Conservation (phyloP, 2,329 filamentous ascomycete genomes). For the Pestalotiopsis sp. region DNA sequence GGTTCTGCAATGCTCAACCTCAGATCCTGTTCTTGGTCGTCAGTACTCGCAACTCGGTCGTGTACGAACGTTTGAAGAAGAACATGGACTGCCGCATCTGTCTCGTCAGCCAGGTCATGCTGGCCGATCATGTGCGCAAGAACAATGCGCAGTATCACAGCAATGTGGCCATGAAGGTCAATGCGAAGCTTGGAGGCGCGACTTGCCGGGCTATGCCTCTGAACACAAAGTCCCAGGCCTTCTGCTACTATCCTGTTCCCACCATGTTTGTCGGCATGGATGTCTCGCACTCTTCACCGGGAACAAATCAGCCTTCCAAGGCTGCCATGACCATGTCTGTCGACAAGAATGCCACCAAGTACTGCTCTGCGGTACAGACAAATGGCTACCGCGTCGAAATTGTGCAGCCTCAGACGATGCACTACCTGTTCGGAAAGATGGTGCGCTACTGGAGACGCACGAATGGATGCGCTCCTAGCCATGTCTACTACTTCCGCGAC, state of each 20-base stretch:
- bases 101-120: constrained; percentile 83
- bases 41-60: constrained; percentile 67
- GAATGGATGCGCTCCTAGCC: constrained; percentile 61
- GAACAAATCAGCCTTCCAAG: constrained; percentile 70
- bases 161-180: constrained; percentile 96
- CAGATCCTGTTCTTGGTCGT: constrained; percentile 83
- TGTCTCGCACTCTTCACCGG: constrained; percentile 81
- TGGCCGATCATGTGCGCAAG: constrained; percentile 68
- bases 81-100: constrained; percentile 83
- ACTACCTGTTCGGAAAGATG: constrained; percentile 66
- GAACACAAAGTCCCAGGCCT: constrained; percentile 32
- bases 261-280: constrained; percentile 91
- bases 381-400: constrained; percentile 86
- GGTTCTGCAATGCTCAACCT: constrained; percentile 58
- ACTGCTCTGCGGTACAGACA: constrained; percentile 77
- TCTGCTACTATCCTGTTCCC: constrained; percentile 48
- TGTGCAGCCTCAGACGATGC: constrained; percentile 68
- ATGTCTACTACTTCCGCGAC: constrained; percentile 91
- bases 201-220: constrained; percentile 54
- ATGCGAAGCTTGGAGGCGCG: constrained; percentile 87
- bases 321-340: constrained; percentile 85
- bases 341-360: constrained; percentile 72
- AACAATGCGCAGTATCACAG: constrained; percentile 83
- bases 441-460: constrained; percentile 65
- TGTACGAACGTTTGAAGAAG: constrained; percentile 88